phyloP scores from a whole-genome alignment of 768 basidiomycete species.

The Neoboletus subvelutipes region DNA sequence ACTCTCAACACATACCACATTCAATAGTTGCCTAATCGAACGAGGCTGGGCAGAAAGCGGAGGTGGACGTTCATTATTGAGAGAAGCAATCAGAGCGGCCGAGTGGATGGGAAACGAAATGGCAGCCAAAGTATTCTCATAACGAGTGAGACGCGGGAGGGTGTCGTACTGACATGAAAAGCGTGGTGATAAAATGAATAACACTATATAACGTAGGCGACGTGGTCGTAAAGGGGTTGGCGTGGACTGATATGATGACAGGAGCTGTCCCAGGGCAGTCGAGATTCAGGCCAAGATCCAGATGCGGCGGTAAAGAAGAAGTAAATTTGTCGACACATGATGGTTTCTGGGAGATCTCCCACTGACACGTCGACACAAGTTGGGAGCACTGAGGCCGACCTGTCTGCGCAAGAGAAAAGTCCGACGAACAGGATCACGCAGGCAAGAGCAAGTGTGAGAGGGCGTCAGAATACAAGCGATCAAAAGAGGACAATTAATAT shows the following conservation, averaged over 20 bases:
- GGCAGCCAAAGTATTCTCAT: slow-evolving; percentile 11
- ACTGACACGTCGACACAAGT: slow-evolving; percentile 15
- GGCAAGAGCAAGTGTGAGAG: slow-evolving; percentile 20
- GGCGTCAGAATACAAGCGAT: slow-evolving; percentile 4
- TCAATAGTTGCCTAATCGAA: slow-evolving; percentile 18
- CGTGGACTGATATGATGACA: slow-evolving; percentile 13
- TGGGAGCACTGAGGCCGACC: slow-evolving; percentile 13
- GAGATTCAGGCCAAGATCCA: slow-evolving; percentile 22
- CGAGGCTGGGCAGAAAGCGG: slow-evolving; percentile 5
- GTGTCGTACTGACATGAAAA: slow-evolving; percentile 8
- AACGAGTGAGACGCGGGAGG: background rate
- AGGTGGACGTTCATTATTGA: slow-evolving; percentile 6
- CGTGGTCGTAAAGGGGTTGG: slow-evolving; percentile 15
- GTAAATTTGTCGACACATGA: slow-evolving; percentile 13
- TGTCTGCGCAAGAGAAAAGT: slow-evolving; percentile 18
- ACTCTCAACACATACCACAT: background rate
- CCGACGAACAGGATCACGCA: slow-evolving; percentile 7
- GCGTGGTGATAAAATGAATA: slow-evolving; percentile 19
- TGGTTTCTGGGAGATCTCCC: slow-evolving; percentile 20
- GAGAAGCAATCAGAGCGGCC: slow-evolving; percentile 7
- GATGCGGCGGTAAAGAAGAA: slow-evolving; percentile 13
- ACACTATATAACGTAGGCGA: slow-evolving; percentile 13
- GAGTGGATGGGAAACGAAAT: slow-evolving; percentile 14
- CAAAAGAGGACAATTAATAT: background rate
- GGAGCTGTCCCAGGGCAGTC: slow-evolving; percentile 24